Evolutionary conservation across 2,329 filamentous ascomycete species (phyloP), one percentile per base, ranked within the genome.

Genomic region (Penicillium hordei): DNA sequence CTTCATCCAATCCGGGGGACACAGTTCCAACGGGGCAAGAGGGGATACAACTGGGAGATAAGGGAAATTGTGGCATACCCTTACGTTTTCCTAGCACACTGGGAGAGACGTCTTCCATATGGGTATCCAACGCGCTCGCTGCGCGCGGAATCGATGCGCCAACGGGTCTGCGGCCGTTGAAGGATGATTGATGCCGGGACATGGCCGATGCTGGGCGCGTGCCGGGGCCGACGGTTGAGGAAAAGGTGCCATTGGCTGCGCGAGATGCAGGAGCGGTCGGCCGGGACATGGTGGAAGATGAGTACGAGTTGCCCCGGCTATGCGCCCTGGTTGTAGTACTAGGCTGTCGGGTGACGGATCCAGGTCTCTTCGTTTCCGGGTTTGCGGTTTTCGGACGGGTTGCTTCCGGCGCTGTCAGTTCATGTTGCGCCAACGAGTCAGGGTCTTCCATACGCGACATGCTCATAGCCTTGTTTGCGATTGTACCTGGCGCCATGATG

Each of bases 211-310:
- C 73, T 15, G 82, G 78, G 62, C 85, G 81, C 19, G 72, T 65
- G 15, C 78, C 80, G 13, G 81, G 79, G 1, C 86, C 85, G 29
- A 86, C 72, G 65, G 83, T 88, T 60, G 80, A 83, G 15, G 83
- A 79, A 61, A 86, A 86, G 60, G 77, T 79, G 61, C 76, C 80
- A 52, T 77, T 76, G 48, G 77, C 73, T 56, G 76, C 72, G 63
- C 79, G 78, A 34, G 76, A 76, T 19, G 76, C 73, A 29, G 80
- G 77, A 7, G 78, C 75, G 6, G 76, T 69, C 10, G 70, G 69
- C 52, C 75, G 69, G 12, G 74, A 73, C 33, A 72, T 66, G 36
- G 72, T 70, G 0, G 75, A 76, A 4, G 75, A 74, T 12, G 74
- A 66, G 48, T 68, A 68, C 4, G 72, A 70, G 59, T 71, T 75